phyloP scores from a whole-genome alignment of 2,329 filamentous ascomycete species.

The Endoconidiophora polonica region DNA sequence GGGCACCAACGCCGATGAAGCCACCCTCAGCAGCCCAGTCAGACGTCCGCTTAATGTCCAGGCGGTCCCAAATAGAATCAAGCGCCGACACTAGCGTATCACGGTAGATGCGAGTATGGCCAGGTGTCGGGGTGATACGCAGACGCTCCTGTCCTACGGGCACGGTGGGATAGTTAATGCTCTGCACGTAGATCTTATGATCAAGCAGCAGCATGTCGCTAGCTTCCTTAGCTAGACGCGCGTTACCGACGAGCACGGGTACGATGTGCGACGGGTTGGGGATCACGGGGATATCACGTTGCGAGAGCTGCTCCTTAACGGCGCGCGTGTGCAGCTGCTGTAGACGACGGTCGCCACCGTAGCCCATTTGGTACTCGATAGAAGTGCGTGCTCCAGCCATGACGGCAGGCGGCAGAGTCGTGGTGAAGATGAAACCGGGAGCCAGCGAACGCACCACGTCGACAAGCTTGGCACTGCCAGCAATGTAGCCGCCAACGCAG shows the following conservation, averaged over 20 bases:
- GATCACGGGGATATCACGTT: constrained; percentile 82
- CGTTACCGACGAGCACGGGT: constrained; percentile 83
- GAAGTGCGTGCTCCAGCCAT: constrained; percentile 89
- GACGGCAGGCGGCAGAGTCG: constrained; percentile 82
- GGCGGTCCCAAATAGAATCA: constrained; percentile 72
- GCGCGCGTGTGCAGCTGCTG: constrained; percentile 94
- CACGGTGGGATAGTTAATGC: constrained; percentile 97
- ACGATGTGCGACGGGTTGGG: constrained; percentile 96
- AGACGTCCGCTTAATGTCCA: constrained; percentile 80
- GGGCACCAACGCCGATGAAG: constrained; percentile 82
- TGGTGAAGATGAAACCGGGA: constrained; percentile 97
- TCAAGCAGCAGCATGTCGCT: constrained; percentile 83
- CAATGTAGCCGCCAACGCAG: constrained; percentile 95
- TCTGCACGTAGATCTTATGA: constrained; percentile 91
- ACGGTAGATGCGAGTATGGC: constrained; percentile 70
- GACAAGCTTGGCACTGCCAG: constrained; percentile 69
- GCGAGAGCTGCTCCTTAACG: constrained; percentile 69
- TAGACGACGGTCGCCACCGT: constrained; percentile 72
- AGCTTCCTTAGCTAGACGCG: constrained; percentile 78
- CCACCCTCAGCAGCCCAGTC: constrained; percentile 85
- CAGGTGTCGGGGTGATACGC: constrained; percentile 87
- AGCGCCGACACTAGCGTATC: constrained; percentile 66
- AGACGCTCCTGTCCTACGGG: constrained; percentile 95
- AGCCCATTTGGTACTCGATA: constrained; percentile 82
- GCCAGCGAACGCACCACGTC: constrained; percentile 89